Evolutionary conservation across 1,139 yeast species (phyloP).

Genomic region (Arxiozyma heterogenica): DNA sequence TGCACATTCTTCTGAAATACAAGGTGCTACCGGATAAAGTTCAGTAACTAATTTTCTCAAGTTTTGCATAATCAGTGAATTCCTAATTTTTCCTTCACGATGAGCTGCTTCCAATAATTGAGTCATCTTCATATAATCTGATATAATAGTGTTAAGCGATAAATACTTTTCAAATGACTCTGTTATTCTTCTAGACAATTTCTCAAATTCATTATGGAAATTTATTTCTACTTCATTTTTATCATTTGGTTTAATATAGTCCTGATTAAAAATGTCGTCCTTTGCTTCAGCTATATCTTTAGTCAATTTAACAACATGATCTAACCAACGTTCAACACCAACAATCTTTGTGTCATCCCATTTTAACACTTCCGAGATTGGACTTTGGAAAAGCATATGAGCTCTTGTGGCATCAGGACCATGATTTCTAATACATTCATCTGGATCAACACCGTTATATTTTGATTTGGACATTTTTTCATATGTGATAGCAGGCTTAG

Average conservation of each 20-base stretch:
- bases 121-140: slow-evolving; percentile 84
- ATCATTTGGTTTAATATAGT: slow-evolving; percentile 10
- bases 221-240: slow-evolving; percentile 41
- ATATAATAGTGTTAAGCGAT: slow-evolving; percentile 73
- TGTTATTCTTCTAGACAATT: slow-evolving; percentile 43
- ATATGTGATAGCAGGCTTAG: slow-evolving; percentile 45
- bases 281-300: slow-evolving; percentile 9
- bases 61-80: slow-evolving; percentile 34
- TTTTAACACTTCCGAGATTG: slow-evolving; percentile 65
- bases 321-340: slow-evolving; percentile 83
- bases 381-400: slow-evolving; percentile 89
- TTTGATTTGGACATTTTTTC: slow-evolving; percentile 97
- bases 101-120: slow-evolving; percentile 40
- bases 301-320: slow-evolving; percentile 46
- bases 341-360: slow-evolving; percentile 88
- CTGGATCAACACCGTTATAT: slow-evolving; percentile 88
- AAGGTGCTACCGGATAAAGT: slow-evolving; percentile 41
- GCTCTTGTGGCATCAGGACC: slow-evolving; percentile 97
- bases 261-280: slow-evolving; percentile 8
- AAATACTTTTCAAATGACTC: slow-evolving; percentile 50
- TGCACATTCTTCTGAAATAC: slow-evolving; percentile 77
- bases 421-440: slow-evolving; percentile 58
- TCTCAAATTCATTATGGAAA: slow-evolving; percentile 51
- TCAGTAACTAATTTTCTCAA: slow-evolving; percentile 49
- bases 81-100: slow-evolving; percentile 30